Evolutionary conservation across 192 early-diverging fungal species (phyloP), one percentile per base, ranked within the genome.

Genomic region (Umbelopsis sp.): DNA sequence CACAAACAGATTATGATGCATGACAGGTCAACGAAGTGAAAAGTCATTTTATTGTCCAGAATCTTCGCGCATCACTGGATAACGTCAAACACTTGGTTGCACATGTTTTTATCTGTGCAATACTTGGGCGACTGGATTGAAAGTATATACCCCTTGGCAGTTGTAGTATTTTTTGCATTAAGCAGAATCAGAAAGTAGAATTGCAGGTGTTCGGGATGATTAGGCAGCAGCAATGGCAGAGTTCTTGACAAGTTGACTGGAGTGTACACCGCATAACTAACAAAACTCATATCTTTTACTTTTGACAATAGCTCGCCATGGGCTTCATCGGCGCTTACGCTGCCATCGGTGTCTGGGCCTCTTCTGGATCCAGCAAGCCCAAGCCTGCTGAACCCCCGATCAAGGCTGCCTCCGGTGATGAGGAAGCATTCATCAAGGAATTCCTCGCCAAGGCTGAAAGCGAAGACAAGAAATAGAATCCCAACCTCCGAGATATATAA

Each of bases 361-460:
- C 53, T 71, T 58, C 71, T 45, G 50, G 69, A 50, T 50, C 50
- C 30, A 70, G 48, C 69, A 73, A 70, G 58, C 73, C 73, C 53
- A 76, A 71, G 66, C 18, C 70, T 58, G 70, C 75, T 47, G 69
- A 76, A 47, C 81, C 81, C 51, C 81, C 81, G 46, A 80, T 83
- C 44, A 70, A 80, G 52, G 75, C 81, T 64, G 69, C 69, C 69
- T 80, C 78, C 37, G 48, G 68, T 46, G 81, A 83, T 13, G 81
- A 83, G 45, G 81, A 83, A 72, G 73, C 75, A 22, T 83, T 83
- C 50, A 83, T 83, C 61, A 74, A 75, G 61, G 78, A 83, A 77
- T 83, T 80, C 75, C 52, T 83, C 37, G 69, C 67, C 30, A 72
- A 73, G 65, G 78, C 75, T 35, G 81, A 80, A 25, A 68, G 35